Base-by-base conservation (phyloP, 108 stramenopile species). In the Cyclostephanos tholiformis region DNA sequence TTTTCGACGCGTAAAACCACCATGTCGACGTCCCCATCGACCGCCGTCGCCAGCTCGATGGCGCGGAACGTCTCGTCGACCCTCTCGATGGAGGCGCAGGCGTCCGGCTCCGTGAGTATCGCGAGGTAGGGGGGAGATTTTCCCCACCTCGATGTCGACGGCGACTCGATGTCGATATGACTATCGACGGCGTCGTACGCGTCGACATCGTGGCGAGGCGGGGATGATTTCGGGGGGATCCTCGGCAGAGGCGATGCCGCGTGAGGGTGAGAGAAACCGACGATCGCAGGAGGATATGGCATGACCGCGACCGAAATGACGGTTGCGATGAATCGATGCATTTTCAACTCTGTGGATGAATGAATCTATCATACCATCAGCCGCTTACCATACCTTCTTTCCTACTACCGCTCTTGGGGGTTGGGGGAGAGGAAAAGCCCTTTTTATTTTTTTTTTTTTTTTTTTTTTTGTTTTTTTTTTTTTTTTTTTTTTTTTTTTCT, bases 101-200 rank as follows among this genome's bases (percentile, higher is more conserved):
- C 88, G 73, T 89, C 84, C 16, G 85, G 80, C 59, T 91, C 92
- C 14, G 92, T 94, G n/a, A 94, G 78, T 30, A 94, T 13, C 43
- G 89, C 92, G 30, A 93, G 64, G 64, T 75, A 84, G 3, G 90
- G 90, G 8, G 90, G 90, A 9, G 78, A 72, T 22, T 69, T 64
- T 38, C 67, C 67, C 68, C 79, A 80, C 26, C 35, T 62, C 20
- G 19, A 62, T 41, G 41, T 20, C 20, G 61, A 30, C 30, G 30
- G 43, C 22, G 61, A 38, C 10, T 62, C 36, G 12, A 3, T 62
- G 30, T 11, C 30, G 0, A 19, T 20, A 4, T 62, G 41, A 4
- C 61, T 23, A 12, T 62, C 16, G 61, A 62, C 14, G 38, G 61
- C 30, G 61, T 62, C 61, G n/a, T n/a, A n/a, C 35, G 20, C 53